These are phyloP conservation scores for Pythium graminicola DNA, from an alignment of 352 stramenopile genomes.

Conservation along the genomic window DNA sequence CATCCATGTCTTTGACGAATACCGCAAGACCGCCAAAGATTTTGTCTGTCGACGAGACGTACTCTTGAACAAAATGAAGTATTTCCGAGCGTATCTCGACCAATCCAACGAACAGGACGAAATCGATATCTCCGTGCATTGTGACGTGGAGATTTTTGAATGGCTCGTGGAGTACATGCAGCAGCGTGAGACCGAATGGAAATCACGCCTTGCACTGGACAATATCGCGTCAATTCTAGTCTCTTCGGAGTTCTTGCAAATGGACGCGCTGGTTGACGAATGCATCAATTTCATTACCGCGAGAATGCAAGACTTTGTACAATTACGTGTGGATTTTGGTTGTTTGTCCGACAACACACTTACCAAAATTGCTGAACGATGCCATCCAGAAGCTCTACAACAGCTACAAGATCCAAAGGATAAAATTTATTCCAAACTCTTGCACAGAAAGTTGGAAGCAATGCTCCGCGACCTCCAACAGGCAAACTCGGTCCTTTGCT, in stretches of 20 bases:
- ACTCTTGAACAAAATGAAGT: conserved; percentile 87
- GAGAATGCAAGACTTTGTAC: conserved; percentile 74
- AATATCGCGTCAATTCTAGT: conserved; percentile 86
- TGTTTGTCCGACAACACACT: conserved; percentile 78
- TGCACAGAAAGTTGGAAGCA: conserved; percentile 74
- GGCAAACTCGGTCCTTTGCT: conserved; percentile 17
- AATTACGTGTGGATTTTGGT: conserved; percentile 79
- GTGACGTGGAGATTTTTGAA: conserved; percentile 90
- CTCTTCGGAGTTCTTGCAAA: conserved; percentile 89
- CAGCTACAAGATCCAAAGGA: conserved; percentile 74
- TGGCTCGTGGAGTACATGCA: conserved; percentile 89
- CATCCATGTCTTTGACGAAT: conserved; percentile 90
- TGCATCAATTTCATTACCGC: conserved; percentile 72
- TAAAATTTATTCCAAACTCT: conserved; percentile 82
- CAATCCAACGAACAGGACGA: conserved; percentile 78
- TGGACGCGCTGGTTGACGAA: conserved; percentile 81
- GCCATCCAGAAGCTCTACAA: conserved; percentile 52
- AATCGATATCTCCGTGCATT: conserved; percentile 91
- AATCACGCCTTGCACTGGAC: conserved; percentile 51
- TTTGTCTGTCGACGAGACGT: conserved; percentile 77
- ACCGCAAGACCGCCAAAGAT: conserved; percentile 77
- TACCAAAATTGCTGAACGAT: conserved; percentile 57
- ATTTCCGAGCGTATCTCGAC: conserved; percentile 84
- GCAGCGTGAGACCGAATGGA: conserved; percentile 33
- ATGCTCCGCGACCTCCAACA: conserved; percentile 37